These are phyloP conservation scores for Zelonia costaricensis DNA, from an alignment of 208 protist species.

Conservation along the genomic window DNA sequence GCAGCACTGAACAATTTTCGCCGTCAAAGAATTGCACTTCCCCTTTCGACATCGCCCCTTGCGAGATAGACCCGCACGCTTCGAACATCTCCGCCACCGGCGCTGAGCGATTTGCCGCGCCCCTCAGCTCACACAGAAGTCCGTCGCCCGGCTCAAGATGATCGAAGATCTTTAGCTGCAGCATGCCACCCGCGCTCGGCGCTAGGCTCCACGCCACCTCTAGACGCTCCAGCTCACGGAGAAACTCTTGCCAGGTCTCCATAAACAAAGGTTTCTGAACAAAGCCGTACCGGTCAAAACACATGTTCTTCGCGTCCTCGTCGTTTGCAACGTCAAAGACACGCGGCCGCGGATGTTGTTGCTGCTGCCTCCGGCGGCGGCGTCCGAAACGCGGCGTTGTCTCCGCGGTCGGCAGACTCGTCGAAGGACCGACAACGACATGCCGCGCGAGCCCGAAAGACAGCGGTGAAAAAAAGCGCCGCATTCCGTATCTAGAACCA, in stretches of 20 bases:
- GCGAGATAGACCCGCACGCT: conserved; percentile 39
- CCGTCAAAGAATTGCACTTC: conserved; percentile 33
- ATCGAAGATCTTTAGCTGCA: conserved; percentile 61
- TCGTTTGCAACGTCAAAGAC: conserved; percentile 30
- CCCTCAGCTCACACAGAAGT: conserved; percentile 48
- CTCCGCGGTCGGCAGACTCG: conserved; percentile 21
- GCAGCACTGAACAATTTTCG: conserved; percentile 4
- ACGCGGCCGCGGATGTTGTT: background rate
- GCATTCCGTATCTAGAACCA: conserved; percentile 28
- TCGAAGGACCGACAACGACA: conserved; percentile 38
- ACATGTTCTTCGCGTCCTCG: conserved; percentile 52
- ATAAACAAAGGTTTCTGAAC: conserved; percentile 64
- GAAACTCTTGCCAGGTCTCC: conserved; percentile 69
- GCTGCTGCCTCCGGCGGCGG: background rate
- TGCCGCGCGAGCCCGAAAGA: conserved; percentile 3
- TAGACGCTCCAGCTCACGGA: conserved; percentile 54
- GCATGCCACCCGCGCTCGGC: conserved; percentile 43
- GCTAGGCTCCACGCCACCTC: conserved; percentile 67
- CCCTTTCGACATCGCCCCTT: conserved; percentile 14
- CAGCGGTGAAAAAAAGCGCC: background rate
- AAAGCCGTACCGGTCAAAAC: conserved; percentile 77
- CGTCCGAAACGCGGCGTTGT: conserved; percentile 37
- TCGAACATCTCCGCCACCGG: conserved; percentile 82
- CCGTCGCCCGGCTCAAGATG: conserved; percentile 49
- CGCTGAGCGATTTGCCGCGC: conserved; percentile 29